Evolutionary conservation across 306 rosid species (phyloP).

Genomic region (barrel medic (Medicago truncatula)): MtrunA17r5.0-ANR NC_053042.1:41414001-41414500

Average conservation of each 20-base stretch:
- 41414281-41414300: neutral
- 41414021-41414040: slow-evolving; percentile 33
- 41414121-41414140: slow-evolving; percentile 17
- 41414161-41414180: neutral
- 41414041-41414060: slow-evolving; percentile 32
- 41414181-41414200: neutral
- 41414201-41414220: neutral
- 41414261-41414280: neutral
- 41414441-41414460: too few relatives aligned
- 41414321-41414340: neutral
- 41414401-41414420: too few relatives aligned
- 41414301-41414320: neutral
- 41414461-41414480: too few relatives aligned
- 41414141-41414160: slow-evolving; percentile 41
- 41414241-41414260: neutral
- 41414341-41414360: too few relatives aligned
- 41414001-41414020: neutral
- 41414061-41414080: slow-evolving; percentile 7
- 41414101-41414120: neutral
- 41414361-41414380: too few relatives aligned
- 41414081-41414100: slow-evolving; percentile 25
- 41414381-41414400: too few relatives aligned
- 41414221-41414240: neutral
- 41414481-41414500: slow-evolving; percentile 18
- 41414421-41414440: too few relatives aligned